Base-by-base conservation (phyloP, 208 protist genomes). In the Crithidia acanthocephali region DNA sequence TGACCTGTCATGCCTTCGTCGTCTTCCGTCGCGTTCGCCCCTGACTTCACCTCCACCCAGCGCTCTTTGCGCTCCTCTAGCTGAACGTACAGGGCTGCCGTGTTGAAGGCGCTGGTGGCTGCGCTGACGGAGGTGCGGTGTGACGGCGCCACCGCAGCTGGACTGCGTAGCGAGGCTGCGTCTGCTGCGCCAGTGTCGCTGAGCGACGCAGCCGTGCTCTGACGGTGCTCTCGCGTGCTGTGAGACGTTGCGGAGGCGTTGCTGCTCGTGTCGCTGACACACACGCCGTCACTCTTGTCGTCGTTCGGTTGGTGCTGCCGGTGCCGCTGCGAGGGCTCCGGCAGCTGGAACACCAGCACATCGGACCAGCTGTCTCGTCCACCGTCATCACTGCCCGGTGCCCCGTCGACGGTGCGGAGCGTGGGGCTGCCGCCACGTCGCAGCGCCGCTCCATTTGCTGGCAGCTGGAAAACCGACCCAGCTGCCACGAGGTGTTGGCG, bases 351-450 rank as follows among this genome's bases (percentile, higher is more conserved):
- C 20, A 81, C 59, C 20, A 81, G 71, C 33, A 81, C 50, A 35
- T 81, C 76, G 2, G 76, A 81, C 76, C 76, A 81, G 33, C 52
- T 72, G 50, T 81, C 71, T 32, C 70, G 73, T 9, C 72, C 64
- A 53, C 33, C 53, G 22, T 45, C 57, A 3, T 18, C 62, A 59
- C 22, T 62, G 20, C 52, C 32, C 16, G 50, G 16, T 20, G 57
- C 37, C 30, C 11, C 44, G n/a, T 42, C 35, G 9, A 2, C 13
- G 59, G 28, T 23, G 20, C 28, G 30, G 22, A 27, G 15, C 42
- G 50, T 44, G 9, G 45, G 6, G 11, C 71, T 55, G 8, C 72
- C n/a, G n/a, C n/a, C n/a, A n/a, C n/a, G 73, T 23, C 27, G 60
- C 51, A 64, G 23, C 22, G 66, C 66, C 20, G 65, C 64, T 3